These are phyloP conservation scores for Prinsepia uniflora DNA, from an alignment of 306 rosid genomes.

Conservation along the genomic window DNA sequence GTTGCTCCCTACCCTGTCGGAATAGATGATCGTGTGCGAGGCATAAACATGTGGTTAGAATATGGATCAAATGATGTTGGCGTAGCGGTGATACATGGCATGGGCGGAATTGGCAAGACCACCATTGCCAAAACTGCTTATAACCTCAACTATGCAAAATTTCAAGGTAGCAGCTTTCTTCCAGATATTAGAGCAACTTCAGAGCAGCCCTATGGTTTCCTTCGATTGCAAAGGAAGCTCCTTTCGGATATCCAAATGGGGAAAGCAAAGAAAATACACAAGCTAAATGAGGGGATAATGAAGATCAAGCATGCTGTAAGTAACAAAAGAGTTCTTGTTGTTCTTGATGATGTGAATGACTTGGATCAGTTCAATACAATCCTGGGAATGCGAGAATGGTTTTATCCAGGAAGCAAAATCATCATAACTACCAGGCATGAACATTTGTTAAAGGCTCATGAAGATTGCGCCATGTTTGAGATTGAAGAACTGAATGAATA, in stretches of 20 bases:
- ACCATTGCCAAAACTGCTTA: not conserved
- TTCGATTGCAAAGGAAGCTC: not conserved
- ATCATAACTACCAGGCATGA: not conserved
- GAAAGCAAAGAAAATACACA: not conserved
- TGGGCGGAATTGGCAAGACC: not conserved
- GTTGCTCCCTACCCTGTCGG: not conserved
- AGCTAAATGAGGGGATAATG: not conserved
- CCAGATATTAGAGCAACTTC: not conserved
- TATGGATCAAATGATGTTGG: not conserved
- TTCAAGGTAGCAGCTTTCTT: not conserved
- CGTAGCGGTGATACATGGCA: not conserved
- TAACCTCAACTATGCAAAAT: not conserved
- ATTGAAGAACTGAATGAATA: not conserved
- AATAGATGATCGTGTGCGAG: not conserved
- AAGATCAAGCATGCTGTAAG: not conserved
- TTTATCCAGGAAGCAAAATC: not conserved
- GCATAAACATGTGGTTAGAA: not conserved
- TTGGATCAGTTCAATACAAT: not conserved
- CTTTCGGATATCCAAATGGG: not conserved
- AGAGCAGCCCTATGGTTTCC: not conserved
- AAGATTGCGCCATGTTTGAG: not conserved
- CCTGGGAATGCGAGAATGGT: not conserved
- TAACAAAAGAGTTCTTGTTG: not conserved
- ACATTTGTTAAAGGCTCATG: not conserved
- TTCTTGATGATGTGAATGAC: not conserved